Conservation (phyloP, 306 rosid genomes). For the Rosa lucieae region DNA sequence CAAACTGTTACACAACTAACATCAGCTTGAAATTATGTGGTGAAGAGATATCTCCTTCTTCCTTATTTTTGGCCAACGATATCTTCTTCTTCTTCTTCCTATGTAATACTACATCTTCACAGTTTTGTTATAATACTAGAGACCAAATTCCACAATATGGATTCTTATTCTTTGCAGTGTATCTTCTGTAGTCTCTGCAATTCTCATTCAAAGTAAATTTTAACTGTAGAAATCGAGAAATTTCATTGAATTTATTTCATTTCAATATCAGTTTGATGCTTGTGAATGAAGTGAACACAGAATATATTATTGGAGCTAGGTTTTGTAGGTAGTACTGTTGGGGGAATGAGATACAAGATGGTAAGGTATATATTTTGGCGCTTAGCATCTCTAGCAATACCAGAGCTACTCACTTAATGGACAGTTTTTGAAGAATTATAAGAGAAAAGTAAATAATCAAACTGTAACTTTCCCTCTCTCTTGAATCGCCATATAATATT, state of each 20-base stretch:
- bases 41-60: not conserved
- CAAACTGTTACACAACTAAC: not conserved
- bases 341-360: too few species aligned
- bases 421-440: too few species aligned
- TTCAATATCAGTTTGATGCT: not conserved
- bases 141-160: not conserved
- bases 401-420: too few species aligned
- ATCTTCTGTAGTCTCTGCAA: not conserved
- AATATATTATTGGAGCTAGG: too few species aligned
- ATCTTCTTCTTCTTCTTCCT: not conserved
- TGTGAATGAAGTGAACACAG: not conserved
- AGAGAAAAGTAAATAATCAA: too few species aligned
- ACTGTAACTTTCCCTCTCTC: too few species aligned
- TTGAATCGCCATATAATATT: too few species aligned
- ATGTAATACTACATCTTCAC: not conserved
- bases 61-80: not conserved
- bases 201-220: not conserved
- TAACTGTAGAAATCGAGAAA: not conserved
- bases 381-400: too few species aligned
- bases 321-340: too few species aligned
- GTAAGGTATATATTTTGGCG: too few species aligned
- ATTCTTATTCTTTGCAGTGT: not conserved
- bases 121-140: not conserved
- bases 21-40: conserved; percentile 1
- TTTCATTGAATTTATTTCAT: not conserved